These are phyloP conservation scores for Phytopythium ostracodes DNA, from an alignment of 352 stramenopile species.

Conservation along the genomic window DNA sequence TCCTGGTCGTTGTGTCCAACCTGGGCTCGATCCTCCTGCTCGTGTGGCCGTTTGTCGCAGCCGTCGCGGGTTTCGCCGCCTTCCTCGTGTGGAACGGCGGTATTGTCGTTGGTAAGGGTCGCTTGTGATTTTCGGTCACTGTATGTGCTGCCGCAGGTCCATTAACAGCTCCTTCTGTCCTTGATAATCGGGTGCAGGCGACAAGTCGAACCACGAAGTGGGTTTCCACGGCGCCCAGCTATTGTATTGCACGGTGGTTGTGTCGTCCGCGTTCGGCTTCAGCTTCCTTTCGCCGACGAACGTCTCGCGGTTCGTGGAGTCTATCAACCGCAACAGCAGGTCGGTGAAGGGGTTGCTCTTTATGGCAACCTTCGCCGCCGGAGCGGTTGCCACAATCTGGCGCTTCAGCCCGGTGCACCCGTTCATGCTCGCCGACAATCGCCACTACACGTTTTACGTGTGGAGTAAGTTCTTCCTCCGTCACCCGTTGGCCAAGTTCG, in stretches of 20 bases:
- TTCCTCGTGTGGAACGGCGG: conserved; percentile 78
- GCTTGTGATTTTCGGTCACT: not conserved
- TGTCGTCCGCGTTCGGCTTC: conserved; percentile 51
- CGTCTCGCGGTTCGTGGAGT: conserved; percentile 29
- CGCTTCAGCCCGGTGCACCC: conserved; percentile 81
- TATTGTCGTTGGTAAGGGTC: conserved; percentile 68
- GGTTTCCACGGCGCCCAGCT: conserved; percentile 71
- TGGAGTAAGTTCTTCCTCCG: conserved; percentile 87
- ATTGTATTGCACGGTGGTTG: conserved; percentile 73
- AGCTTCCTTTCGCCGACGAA: conserved; percentile 34
- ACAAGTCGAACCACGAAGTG: conserved; percentile 82
- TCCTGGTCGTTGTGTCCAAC: conserved; percentile 49
- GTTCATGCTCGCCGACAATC: conserved; percentile 91
- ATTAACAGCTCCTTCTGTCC: not conserved
- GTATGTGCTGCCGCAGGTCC: too few relatives aligned
- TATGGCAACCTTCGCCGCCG: conserved; percentile 14
- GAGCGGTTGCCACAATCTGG: conserved; percentile 38
- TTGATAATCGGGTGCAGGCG: conserved; percentile 31
- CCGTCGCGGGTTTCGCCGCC: conserved; percentile 44
- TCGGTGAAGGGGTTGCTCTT: conserved; percentile 30
- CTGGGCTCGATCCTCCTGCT: conserved; percentile 43
- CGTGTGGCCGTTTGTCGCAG: conserved; percentile 65
- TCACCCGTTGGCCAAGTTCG: conserved; percentile 62
- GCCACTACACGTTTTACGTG: conserved; percentile 92
- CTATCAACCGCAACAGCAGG: conserved; percentile 28